phyloP scores from a whole-genome alignment of 768 basidiomycete genomes.

The Phaffia australis region DNA sequence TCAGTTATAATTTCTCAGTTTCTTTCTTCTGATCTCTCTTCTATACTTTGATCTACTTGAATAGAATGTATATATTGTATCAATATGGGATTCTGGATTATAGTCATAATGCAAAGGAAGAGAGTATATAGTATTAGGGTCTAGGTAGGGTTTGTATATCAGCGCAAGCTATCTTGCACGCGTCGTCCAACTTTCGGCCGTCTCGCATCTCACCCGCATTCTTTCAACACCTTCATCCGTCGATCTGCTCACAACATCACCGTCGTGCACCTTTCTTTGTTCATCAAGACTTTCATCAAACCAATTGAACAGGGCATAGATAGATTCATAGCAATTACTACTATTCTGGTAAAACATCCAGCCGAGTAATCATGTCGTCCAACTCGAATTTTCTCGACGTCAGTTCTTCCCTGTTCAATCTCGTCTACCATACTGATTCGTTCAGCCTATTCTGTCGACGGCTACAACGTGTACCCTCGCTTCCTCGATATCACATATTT shows the following conservation, averaged over 20 bases:
- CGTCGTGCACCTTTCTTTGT: neutral
- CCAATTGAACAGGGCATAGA: neutral
- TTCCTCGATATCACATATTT: neutral
- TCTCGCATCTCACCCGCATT: neutral
- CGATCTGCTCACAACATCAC: neutral
- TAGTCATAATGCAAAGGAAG: too few species aligned
- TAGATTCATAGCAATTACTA: neutral
- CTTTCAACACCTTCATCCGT: neutral
- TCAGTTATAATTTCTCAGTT: too few species aligned
- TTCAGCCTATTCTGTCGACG: too few species aligned
- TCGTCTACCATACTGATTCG: neutral
- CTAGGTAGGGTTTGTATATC: too few species aligned
- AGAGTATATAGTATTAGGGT: too few species aligned
- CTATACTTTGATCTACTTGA: too few species aligned
- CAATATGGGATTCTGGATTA: too few species aligned
- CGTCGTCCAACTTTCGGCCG: neutral
- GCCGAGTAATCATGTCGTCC: constrained; percentile 1
- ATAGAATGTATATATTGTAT: too few species aligned
- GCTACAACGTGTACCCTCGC: too few species aligned
- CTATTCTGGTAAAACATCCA: neutral
- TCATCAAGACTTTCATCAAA: neutral
- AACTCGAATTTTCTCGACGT: constrained; percentile 26
- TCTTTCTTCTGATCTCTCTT: too few species aligned
- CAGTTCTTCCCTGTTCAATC: neutral
- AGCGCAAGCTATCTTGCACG: too few species aligned